Percentiles rank a stretch among this genome's conserved stretches.
These are phyloP conservation scores for Cladophialophora carrionii DNA, from an alignment of 2,329 filamentous ascomycete species.

Conservation along the genomic window DNA sequence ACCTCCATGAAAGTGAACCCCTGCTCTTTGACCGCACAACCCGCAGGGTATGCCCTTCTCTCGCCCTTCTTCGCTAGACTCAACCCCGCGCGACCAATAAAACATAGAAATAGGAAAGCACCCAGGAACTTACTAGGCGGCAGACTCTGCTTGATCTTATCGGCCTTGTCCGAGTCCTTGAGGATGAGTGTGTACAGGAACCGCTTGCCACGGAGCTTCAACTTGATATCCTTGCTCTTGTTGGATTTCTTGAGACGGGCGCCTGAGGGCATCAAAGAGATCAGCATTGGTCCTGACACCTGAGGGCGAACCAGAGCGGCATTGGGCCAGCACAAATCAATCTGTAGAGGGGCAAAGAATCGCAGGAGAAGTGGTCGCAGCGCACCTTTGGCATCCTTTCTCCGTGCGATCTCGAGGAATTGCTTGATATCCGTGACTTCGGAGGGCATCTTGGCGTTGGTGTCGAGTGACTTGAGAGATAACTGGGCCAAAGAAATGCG, in stretches of 20 bases:
- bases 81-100: neutral
- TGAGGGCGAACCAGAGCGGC: neutral
- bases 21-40: neutral
- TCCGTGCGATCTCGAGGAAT: slow-evolving; percentile 99
- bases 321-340: neutral
- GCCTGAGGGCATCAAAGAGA: slow-evolving; percentile 55
- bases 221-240: slow-evolving; percentile 83
- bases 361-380: slow-evolving; percentile 44
- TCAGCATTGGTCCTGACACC: neutral
- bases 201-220: slow-evolving; percentile 99
- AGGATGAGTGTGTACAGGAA: slow-evolving; percentile 98
- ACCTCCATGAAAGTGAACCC: neutral
- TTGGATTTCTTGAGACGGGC: slow-evolving; percentile 96
- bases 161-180: slow-evolving; percentile 98
- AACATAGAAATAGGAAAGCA: neutral
- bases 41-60: neutral
- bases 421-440: slow-evolving; percentile 99
- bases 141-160: slow-evolving; percentile 99
- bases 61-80: neutral
- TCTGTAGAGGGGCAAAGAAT: neutral
- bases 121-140: slow-evolving; percentile 76
- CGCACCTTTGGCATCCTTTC: slow-evolving; percentile 99
- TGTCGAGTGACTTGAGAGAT: neutral
- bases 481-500: neutral
- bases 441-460: slow-evolving; percentile 78